Conservation (phyloP, 2,329 filamentous ascomycete genomes). For the Colletotrichum lindemuthianum region DNA sequence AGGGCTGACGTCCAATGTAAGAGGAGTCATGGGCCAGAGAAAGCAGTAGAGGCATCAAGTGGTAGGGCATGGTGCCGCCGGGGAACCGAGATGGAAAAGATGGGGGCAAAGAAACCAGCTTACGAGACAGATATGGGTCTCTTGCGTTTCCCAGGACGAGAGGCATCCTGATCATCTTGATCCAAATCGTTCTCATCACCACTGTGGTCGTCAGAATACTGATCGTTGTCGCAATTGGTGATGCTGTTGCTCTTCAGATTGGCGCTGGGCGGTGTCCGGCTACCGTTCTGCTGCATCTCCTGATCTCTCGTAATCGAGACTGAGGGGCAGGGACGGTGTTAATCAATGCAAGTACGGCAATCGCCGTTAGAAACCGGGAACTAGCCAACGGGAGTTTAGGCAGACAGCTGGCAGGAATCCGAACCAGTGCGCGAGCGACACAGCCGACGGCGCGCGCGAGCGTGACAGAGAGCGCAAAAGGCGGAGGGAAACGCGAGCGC, state of each 20-base stretch:
- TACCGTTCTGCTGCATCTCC: constrained; percentile 38
- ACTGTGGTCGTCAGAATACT: constrained; percentile 63
- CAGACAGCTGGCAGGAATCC: too few species aligned
- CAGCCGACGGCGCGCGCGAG: too few species aligned
- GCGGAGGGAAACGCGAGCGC: too few species aligned
- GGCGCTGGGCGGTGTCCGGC: constrained; percentile 34
- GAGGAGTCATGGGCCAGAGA: constrained; percentile 3
- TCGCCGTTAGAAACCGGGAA: not conserved
- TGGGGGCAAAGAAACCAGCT: constrained; percentile 40
- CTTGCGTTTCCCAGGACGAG: constrained; percentile 65
- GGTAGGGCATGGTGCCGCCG: constrained; percentile 19
- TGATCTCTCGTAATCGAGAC: not conserved
- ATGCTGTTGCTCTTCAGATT: constrained; percentile 22
- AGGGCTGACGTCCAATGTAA: not conserved
- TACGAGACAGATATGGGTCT: constrained; percentile 70
- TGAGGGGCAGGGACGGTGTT: constrained; percentile 1
- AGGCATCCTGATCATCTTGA: constrained; percentile 55
- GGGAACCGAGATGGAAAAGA: constrained; percentile 20
- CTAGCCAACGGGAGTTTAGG: too few species aligned
- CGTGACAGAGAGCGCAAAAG: too few species aligned
- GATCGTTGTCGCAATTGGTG: constrained; percentile 40
- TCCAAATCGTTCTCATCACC: constrained; percentile 55
- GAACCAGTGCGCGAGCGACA: too few species aligned
- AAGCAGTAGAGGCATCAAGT: constrained; percentile 24
- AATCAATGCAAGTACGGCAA: constrained; percentile 3